Evolutionary conservation across 371 early-diverging fungal genomes (phyloP).

Genomic region (Amoeboaphelidium occidentale): DNA sequence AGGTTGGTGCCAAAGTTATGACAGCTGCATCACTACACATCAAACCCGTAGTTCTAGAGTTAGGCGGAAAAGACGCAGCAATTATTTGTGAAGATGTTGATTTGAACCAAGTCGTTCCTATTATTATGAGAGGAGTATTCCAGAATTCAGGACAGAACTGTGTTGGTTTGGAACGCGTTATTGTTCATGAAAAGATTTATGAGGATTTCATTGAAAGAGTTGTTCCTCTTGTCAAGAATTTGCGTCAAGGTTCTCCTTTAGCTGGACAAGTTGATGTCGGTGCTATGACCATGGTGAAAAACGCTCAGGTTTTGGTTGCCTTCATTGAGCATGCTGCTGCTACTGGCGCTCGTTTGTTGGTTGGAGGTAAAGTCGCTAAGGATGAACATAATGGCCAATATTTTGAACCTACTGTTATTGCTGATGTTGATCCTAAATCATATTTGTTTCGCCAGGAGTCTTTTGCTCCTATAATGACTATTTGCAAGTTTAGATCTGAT

Average conservation of each 20-base stretch:
- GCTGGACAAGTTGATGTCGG: slow-evolving; percentile 51
- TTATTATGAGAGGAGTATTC: slow-evolving; percentile 50
- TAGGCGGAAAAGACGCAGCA: slow-evolving; percentile 72
- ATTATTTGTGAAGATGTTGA: slow-evolving; percentile 48
- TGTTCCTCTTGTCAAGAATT: slow-evolving; percentile 20
- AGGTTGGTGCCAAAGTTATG: slow-evolving; percentile 50
- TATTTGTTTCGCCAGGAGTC: slow-evolving; percentile 42
- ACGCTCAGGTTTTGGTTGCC: too few species aligned
- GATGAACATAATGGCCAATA: slow-evolving; percentile 28
- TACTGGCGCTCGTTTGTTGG: slow-evolving; percentile 42
- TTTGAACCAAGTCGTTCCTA: slow-evolving; percentile 31
- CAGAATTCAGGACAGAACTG: slow-evolving; percentile 72
- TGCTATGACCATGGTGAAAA: slow-evolving; percentile 29
- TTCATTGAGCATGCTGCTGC: slow-evolving; percentile 42
- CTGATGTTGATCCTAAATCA: slow-evolving; percentile 44
- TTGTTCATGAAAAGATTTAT: slow-evolving; percentile 36
- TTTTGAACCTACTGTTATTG: slow-evolving; percentile 54
- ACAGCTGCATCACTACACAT: slow-evolving; percentile 38
- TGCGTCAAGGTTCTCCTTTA: slow-evolving; percentile 41
- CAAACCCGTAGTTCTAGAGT: slow-evolving; percentile 60
- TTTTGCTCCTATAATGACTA: slow-evolving; percentile 60
- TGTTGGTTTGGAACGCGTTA: slow-evolving; percentile 47
- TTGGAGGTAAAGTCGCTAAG: slow-evolving; percentile 27
- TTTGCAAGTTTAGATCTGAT: slow-evolving; percentile 41
- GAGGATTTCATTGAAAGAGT: slow-evolving; percentile 36